Evolutionary conservation across 2,329 filamentous ascomycete genomes (phyloP).

Genomic region (Colletotrichum sp.): DNA sequence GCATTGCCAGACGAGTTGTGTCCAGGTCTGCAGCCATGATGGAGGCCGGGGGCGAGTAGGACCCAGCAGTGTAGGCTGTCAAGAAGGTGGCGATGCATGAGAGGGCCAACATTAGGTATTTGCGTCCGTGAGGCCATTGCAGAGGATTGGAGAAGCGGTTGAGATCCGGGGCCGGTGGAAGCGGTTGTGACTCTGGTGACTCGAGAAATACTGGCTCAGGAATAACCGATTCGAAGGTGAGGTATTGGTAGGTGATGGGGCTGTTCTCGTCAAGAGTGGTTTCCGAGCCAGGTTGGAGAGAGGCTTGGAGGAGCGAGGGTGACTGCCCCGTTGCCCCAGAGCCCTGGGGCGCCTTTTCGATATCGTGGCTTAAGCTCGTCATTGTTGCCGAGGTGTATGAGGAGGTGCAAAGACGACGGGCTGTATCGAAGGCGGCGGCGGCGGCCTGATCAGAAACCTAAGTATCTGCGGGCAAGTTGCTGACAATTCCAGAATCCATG

Average conservation of each 20-base stretch:
- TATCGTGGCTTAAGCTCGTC: background rate
- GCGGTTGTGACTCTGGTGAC: slow-evolving; percentile 28
- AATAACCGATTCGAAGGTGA: slow-evolving; percentile 44
- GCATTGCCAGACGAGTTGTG: slow-evolving; percentile 68
- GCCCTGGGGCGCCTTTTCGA: background rate
- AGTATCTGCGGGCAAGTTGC: background rate
- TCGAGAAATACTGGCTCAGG: slow-evolving; percentile 29
- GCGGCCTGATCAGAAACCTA: background rate
- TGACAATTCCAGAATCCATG: background rate
- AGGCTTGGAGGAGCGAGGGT: background rate
- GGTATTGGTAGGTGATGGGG: slow-evolving; percentile 43
- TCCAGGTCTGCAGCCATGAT: slow-evolving; percentile 72
- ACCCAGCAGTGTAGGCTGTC: slow-evolving; percentile 81
- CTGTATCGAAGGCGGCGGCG: background rate
- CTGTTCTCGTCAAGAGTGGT: slow-evolving; percentile 6
- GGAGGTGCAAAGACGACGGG: background rate
- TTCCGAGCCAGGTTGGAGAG: background rate
- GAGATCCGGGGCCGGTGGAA: slow-evolving; percentile 69
- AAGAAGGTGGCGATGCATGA: slow-evolving; percentile 78
- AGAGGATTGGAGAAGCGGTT: slow-evolving; percentile 73
- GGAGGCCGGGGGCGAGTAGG: slow-evolving; percentile 73
- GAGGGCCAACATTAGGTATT: slow-evolving; percentile 73
- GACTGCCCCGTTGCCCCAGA: background rate
- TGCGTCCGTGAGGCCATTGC: slow-evolving; percentile 72
- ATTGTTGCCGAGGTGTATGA: background rate